phyloP scores from a whole-genome alignment of 2,329 filamentous ascomycete genomes.

The Fusarium torreyae region DNA sequence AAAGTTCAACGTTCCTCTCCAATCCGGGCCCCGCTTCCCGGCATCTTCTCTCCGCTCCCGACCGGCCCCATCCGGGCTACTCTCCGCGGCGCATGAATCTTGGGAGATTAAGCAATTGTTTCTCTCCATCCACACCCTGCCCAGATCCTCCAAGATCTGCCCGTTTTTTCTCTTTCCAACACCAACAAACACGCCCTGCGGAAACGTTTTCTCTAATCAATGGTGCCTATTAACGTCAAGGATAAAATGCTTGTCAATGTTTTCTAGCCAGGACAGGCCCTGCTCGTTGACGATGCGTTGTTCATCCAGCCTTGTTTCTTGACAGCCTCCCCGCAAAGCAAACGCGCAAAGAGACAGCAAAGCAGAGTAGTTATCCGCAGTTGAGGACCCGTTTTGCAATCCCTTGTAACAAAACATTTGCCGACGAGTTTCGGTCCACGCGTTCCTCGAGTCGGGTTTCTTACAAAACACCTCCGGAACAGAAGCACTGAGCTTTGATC shows the following conservation, averaged over 20 bases:
- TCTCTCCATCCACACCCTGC: conserved; percentile 17
- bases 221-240: conserved; percentile 10
- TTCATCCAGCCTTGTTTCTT: conserved; percentile 35
- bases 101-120: conserved; percentile 46
- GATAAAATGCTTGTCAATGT: conserved; percentile 32
- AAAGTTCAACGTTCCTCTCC: conserved; percentile 19
- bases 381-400: conserved; percentile 12
- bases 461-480: conserved; percentile 22
- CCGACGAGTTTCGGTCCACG: conserved; percentile 9
- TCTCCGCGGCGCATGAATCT: conserved; percentile 47
- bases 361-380: conserved; percentile 11
- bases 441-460: conserved; percentile 6
- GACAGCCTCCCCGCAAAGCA: conserved; percentile 13
- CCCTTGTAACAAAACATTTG: conserved; percentile 8
- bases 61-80: conserved; percentile 40
- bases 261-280: conserved; percentile 23
- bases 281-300: conserved; percentile 36
- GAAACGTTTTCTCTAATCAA: conserved; percentile 23
- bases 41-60: conserved; percentile 22
- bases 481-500: conserved; percentile 4
- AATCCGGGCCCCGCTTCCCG: conserved; percentile 31
- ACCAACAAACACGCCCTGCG: neutral
- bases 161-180: neutral
- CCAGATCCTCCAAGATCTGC: conserved; percentile 29
- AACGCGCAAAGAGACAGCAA: conserved; percentile 2